Evolutionary conservation across 2,329 filamentous ascomycete species (phyloP).

Genomic region (Colletotrichum filicis): DNA sequence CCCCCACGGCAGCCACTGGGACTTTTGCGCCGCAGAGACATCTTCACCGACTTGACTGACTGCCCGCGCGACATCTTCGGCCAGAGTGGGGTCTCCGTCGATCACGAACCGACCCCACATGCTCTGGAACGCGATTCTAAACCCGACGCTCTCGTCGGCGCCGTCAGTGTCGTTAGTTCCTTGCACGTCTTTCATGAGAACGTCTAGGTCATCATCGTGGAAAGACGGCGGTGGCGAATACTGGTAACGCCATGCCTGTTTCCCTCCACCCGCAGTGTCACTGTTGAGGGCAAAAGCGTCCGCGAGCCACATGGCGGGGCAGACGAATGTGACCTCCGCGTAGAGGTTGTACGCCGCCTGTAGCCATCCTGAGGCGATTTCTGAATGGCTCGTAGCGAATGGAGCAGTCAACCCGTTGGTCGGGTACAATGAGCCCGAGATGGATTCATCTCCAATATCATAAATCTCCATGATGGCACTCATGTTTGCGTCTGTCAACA

Average conservation of each 20-base stretch:
- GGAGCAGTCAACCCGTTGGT: constrained; percentile 46
- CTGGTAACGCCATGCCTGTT: constrained; percentile 57
- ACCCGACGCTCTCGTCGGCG: neutral
- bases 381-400: constrained; percentile 55
- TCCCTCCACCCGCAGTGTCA: neutral
- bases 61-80: neutral
- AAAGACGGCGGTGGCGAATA: constrained; percentile 53
- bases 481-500: neutral
- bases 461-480: neutral
- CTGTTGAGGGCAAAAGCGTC: constrained; percentile 51
- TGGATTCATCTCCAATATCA: neutral
- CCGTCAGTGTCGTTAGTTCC: neutral
- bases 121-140: neutral
- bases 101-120: neutral
- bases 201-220: constrained; percentile 50
- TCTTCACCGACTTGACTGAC: neutral
- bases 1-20: neutral
- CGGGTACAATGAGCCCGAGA: neutral
- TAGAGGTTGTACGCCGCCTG: constrained; percentile 65
- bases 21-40: neutral
- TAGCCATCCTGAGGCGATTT: constrained; percentile 62
- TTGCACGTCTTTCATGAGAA: neutral
- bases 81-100: neutral
- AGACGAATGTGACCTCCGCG: constrained; percentile 65
- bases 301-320: constrained; percentile 66